Percentiles rank a stretch among this genome's conserved stretches.
Evolutionary conservation across 73 alveolate species (phyloP).

Genomic region (Paramecium sexaurelia): DNA sequence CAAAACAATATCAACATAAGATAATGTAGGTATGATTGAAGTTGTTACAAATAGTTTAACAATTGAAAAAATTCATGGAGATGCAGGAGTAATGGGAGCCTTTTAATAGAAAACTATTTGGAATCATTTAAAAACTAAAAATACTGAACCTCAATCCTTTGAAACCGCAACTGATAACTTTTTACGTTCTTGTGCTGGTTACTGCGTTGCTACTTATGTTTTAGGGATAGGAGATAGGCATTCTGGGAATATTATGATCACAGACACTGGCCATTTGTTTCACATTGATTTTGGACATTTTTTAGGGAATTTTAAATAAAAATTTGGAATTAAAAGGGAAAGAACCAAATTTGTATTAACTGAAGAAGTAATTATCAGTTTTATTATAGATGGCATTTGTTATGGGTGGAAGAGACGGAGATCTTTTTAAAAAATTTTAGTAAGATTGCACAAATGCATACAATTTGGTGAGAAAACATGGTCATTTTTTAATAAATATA

Average conservation of each 20-base stretch:
- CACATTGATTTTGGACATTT: constrained; percentile 99
- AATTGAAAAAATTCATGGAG: constrained; percentile 55
- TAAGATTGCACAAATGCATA: constrained; percentile 85
- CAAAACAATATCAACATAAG: constrained; percentile 91
- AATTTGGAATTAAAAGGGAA: constrained; percentile 94
- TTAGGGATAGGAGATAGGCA: constrained; percentile 98
- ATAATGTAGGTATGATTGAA: constrained; percentile 94
- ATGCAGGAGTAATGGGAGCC: constrained; percentile 70
- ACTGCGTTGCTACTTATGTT: constrained; percentile 95
- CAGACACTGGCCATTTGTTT: constrained; percentile 91
- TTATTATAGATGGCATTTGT: constrained; percentile 88
- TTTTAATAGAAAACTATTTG: constrained; percentile 72
- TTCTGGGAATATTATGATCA: constrained; percentile 93
- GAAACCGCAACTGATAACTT: constrained; percentile 82
- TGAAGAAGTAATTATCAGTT: constrained; percentile 81
- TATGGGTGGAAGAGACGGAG: constrained; percentile 86
- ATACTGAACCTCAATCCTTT: constrained; percentile 61
- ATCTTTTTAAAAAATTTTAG: constrained; percentile 75
- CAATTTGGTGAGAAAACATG: constrained; percentile 84
- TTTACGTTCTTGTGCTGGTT: constrained; percentile 90
- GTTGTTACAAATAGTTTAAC: constrained; percentile 82
- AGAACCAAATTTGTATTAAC: constrained; percentile 62
- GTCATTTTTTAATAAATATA: constrained; percentile 81
- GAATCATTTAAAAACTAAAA: constrained; percentile 64
- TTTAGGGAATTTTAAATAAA: constrained; percentile 91